phyloP scores from a whole-genome alignment of 495 filamentous ascomycete genomes.

The Aspergillus saccharolyticus region DNA sequence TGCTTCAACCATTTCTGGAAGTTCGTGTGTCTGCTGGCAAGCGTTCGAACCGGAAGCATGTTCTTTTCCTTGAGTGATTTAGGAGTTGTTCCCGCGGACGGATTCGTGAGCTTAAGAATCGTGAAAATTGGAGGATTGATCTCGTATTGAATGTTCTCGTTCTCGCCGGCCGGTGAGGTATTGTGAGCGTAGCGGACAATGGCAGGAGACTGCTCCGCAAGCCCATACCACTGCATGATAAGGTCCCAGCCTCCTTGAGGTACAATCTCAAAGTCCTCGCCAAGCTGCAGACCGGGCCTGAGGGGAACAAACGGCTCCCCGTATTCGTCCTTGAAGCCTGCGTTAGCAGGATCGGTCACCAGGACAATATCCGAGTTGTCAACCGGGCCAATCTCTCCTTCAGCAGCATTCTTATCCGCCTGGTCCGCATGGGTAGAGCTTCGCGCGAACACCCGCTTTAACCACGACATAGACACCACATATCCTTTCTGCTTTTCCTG shows the following conservation, averaged over 20 bases:
- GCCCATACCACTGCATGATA: constrained; percentile 75
- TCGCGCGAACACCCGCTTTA: constrained; percentile 66
- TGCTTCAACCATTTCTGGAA: constrained; percentile 70
- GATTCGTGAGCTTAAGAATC: constrained; percentile 68
- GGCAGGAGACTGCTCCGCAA: constrained; percentile 61
- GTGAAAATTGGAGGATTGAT: constrained; percentile 81
- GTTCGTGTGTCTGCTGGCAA: constrained; percentile 61
- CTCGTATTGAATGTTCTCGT: constrained; percentile 73
- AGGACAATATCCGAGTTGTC: constrained; percentile 71
- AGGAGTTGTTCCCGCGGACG: constrained; percentile 50
- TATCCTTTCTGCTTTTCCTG: constrained; percentile 70
- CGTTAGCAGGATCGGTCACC: constrained; percentile 35
- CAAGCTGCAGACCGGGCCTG: constrained; percentile 59
- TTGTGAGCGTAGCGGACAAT: constrained; percentile 78
- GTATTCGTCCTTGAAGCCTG: constrained; percentile 46
- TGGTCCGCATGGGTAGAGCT: constrained; percentile 52
- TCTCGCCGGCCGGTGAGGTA: constrained; percentile 51
- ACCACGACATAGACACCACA: constrained; percentile 74
- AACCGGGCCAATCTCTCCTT: constrained; percentile 70
- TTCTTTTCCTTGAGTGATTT: constrained; percentile 56
- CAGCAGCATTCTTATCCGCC: constrained; percentile 53
- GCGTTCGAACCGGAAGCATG: constrained; percentile 51
- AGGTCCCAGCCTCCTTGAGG: constrained; percentile 76
- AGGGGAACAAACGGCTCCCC: constrained; percentile 68
- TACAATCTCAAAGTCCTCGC: constrained; percentile 70